phyloP scores from a whole-genome alignment of 306 rosid species.

The Boehmeria nivea region DNA sequence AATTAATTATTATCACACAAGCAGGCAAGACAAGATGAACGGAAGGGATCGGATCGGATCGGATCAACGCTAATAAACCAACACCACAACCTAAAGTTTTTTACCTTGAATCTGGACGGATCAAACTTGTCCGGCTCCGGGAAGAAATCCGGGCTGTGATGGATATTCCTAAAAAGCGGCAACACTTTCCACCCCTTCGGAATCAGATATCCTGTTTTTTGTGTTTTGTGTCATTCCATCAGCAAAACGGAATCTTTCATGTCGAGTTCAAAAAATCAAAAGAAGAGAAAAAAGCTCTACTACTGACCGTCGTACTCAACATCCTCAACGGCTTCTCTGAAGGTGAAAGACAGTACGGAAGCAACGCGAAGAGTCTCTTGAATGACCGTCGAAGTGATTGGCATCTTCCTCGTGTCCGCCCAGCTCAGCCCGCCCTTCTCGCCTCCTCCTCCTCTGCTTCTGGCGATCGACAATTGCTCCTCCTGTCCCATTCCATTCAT shows the following conservation, averaged over 20 bases:
- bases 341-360: constrained; percentile 82
- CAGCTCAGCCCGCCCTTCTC: constrained; percentile 55
- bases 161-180: constrained; percentile 92
- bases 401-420: constrained; percentile 84
- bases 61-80: too few relatives aligned
- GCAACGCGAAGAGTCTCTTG: constrained; percentile 94
- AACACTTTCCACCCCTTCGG: constrained; percentile 99
- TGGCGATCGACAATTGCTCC: constrained; percentile 67
- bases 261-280: too few relatives aligned
- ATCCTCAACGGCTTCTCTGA: constrained; percentile 92
- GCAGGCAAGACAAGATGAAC: too few relatives aligned
- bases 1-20: too few relatives aligned
- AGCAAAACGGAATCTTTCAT: too few relatives aligned
- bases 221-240: too few relatives aligned
- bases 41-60: too few relatives aligned
- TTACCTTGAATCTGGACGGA: constrained; percentile 95
- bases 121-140: constrained; percentile 81
- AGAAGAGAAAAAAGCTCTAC: too few relatives aligned
- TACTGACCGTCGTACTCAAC: constrained; percentile 95
- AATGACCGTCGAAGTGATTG: constrained; percentile 72
- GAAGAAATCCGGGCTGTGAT: constrained; percentile 74
- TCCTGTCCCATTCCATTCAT: too few relatives aligned
- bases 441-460: constrained; percentile 20
- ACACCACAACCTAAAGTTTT: too few relatives aligned
- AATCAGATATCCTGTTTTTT: too few relatives aligned